These are phyloP conservation scores for Entrophospora sp. DNA, from an alignment of 192 early-diverging fungal genomes.

Conservation along the genomic window DNA sequence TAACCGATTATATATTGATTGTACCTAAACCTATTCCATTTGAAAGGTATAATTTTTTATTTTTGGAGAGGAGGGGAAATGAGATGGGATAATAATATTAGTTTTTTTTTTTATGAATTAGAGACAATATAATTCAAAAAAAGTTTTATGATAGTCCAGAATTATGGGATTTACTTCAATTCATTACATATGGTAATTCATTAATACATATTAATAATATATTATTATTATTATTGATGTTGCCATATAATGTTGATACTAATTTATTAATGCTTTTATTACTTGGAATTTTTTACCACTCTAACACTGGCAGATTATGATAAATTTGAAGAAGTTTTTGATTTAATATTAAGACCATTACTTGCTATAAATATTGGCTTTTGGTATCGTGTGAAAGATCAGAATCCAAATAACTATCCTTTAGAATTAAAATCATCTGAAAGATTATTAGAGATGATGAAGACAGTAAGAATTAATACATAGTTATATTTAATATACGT, in stretches of 20 bases:
- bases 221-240: too few species aligned
- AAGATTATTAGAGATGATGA: not conserved
- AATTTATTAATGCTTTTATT: not conserved
- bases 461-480: not conserved
- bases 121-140: too few species aligned
- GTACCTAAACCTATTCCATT: not conserved
- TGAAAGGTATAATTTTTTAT: not conserved
- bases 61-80: too few species aligned
- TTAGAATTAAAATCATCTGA: not conserved
- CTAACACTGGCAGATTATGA: not conserved
- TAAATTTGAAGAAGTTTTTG: not conserved
- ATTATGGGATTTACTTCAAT: too few species aligned
- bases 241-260: too few species aligned
- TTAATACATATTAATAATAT: too few species aligned
- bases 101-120: too few species aligned
- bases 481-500: not conserved
- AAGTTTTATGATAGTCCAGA: too few species aligned
- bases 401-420: not conserved
- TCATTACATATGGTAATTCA: too few species aligned
- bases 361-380: not conserved
- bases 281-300: not conserved
- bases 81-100: too few species aligned
- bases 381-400: not conserved
- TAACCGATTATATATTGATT: not conserved
- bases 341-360: not conserved